Evolutionary conservation across 2,329 filamentous ascomycete species (phyloP).

Genomic region (Alternaria panax): DNA sequence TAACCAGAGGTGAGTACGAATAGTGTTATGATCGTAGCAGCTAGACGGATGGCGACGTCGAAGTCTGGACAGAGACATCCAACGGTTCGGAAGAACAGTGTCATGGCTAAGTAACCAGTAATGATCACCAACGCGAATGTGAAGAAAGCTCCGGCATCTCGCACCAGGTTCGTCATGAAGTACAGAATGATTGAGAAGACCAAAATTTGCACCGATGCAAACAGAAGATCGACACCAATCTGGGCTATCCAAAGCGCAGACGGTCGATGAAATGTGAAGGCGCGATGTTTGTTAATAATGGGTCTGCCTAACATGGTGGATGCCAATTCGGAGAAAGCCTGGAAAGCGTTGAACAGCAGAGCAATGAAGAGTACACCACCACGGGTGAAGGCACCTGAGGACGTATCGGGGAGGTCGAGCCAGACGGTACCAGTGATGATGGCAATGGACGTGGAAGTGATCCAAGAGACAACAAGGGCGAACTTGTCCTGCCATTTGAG

Average conservation of each 20-base stretch:
- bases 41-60: slow-evolving; percentile 82
- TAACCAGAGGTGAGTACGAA: slow-evolving; percentile 84
- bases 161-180: slow-evolving; percentile 58
- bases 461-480: slow-evolving; percentile 76
- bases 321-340: slow-evolving; percentile 80
- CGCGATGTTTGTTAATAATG: slow-evolving; percentile 84
- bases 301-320: slow-evolving; percentile 77
- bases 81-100: slow-evolving; percentile 55
- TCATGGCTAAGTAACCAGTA: slow-evolving; percentile 54
- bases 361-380: slow-evolving; percentile 83
- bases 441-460: slow-evolving; percentile 73
- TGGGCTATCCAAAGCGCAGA: slow-evolving; percentile 85
- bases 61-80: slow-evolving; percentile 80
- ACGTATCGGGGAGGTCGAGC: slow-evolving; percentile 69
- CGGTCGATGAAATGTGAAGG: slow-evolving; percentile 82
- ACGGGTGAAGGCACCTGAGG: slow-evolving; percentile 77
- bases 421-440: slow-evolving; percentile 83
- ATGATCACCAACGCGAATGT: slow-evolving; percentile 57
- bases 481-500: slow-evolving; percentile 88
- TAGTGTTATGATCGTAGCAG: slow-evolving; percentile 79
- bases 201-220: slow-evolving; percentile 72
- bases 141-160: slow-evolving; percentile 58
- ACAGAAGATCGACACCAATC: slow-evolving; percentile 78
- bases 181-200: slow-evolving; percentile 58
- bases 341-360: slow-evolving; percentile 86